Base-by-base conservation (phyloP, 306 rosid genomes). In the Cucumis melo region DNA sequence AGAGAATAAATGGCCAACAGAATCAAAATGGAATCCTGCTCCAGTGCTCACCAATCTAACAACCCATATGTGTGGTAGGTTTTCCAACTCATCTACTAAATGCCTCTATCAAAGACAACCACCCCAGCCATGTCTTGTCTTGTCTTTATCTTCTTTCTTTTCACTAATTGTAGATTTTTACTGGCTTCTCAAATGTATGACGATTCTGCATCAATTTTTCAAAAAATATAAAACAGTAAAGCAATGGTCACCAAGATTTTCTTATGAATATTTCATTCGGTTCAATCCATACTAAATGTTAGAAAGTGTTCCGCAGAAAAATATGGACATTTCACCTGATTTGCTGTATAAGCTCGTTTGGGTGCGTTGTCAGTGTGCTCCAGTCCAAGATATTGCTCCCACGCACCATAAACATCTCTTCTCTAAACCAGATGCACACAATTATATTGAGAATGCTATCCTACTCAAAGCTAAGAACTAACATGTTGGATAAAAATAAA, bases 351-450 rank as follows among this genome's bases (percentile, higher is more conserved):
- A 48, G 95, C 78, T 81, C 96, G 91, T 75, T 92, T 91, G 65
- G 96, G 92, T 80, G 98, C 88, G 78, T 83, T 90, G 83, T 92
- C 96, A 76, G 96, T 82, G 83, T 92, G 98, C 82, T 91, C 98
- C 88, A 92, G 83, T 17, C 98, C 96, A 84, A 92, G 98, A 83
- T 90, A 92, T 80, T 89, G 98, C 87, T 92, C 98, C 98, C 96
- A 92, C 55, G 94, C 96, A 89, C 94, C 94, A 70, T 92, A 92
- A 44, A 92, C 94, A 62, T 92, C 96, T 85, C 96, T 89, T 84
- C 98, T 91, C 98, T 92, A 41, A 74, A 54, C 24, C 56, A 74
- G 15, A 80, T 77, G 71, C 73, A 84, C 53, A 68, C 50, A 42
- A 78, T 27, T 56, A 82, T 46, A 80, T 29, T 16, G 42, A 61